phyloP scores from a whole-genome alignment of 2,329 filamentous ascomycete genomes.

The Daldinia eschscholtzii region DNA sequence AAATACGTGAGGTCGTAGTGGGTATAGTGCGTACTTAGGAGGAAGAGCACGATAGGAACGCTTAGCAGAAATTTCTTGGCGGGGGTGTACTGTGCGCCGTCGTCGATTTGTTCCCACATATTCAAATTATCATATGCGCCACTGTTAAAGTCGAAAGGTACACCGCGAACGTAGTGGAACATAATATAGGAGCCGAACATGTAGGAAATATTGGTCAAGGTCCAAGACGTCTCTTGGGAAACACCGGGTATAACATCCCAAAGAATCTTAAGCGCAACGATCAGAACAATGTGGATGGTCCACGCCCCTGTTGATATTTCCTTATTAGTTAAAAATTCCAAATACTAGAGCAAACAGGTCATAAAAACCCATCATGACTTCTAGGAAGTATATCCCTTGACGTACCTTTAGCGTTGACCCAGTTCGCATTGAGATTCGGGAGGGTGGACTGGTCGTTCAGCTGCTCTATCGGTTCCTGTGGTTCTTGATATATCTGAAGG shows the following conservation, averaged over 20 bases:
- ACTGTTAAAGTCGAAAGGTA: constrained; percentile 98
- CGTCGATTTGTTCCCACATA: constrained; percentile 99
- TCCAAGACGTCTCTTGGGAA: constrained; percentile 98
- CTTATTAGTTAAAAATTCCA: constrained; percentile 31
- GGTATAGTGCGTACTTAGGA: constrained; percentile 98
- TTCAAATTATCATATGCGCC: constrained; percentile 99
- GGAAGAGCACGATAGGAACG: constrained; percentile 93
- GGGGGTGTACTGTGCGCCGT: constrained; percentile 97
- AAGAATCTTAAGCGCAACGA: constrained; percentile 91
- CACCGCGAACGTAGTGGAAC: constrained; percentile 98
- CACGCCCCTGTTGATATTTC: constrained; percentile 80
- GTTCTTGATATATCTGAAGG: constrained; percentile 92
- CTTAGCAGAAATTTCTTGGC: constrained; percentile 98
- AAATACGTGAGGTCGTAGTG: constrained; percentile 98
- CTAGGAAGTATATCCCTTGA: constrained; percentile 23
- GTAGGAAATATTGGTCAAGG: constrained; percentile 97
- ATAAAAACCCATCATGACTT: background rate
- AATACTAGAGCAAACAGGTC: background rate
- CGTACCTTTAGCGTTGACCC: constrained; percentile 99
- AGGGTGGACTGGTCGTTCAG: constrained; percentile 95
- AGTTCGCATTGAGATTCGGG: constrained; percentile 96
- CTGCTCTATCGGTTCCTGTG: constrained; percentile 95
- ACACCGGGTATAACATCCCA: constrained; percentile 97
- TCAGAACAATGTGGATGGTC: constrained; percentile 96
- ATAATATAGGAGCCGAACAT: constrained; percentile 99